Percentiles rank a stretch among this genome's conserved stretches.
phyloP scores from a whole-genome alignment of 257 asterid species.

The Coffea canephora region DNA sequence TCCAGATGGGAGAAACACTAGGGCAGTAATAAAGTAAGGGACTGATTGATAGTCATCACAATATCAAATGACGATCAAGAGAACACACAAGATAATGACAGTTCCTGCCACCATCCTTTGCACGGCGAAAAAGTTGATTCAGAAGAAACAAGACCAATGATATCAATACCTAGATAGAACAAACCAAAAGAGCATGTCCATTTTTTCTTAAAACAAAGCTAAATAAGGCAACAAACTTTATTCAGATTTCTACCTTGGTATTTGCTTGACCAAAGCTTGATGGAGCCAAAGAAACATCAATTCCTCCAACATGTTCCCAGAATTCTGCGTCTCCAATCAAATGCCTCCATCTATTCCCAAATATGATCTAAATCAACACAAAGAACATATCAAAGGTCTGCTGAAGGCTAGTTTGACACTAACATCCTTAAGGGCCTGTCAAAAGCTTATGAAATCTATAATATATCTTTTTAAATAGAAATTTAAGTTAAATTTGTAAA shows the following conservation, averaged over 20 bases:
- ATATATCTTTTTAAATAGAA: too few species aligned
- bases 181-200: neutral
- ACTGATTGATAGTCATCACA: neutral
- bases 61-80: neutral
- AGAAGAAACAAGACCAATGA: neutral
- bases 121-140: neutral
- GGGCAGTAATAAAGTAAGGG: neutral
- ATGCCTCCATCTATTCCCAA: conserved; percentile 93
- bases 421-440: neutral
- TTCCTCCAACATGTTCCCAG: conserved; percentile 98
- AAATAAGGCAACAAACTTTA: neutral
- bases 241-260: conserved; percentile 59
- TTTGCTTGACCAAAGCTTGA: conserved; percentile 97
- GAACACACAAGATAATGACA: neutral
- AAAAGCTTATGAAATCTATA: too few species aligned
- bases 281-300: conserved; percentile 78
- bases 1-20: neutral
- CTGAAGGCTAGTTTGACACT: neutral
- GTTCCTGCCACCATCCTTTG: neutral
- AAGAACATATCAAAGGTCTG: conserved; percentile 17
- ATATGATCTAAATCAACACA: conserved; percentile 58
- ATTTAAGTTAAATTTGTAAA: too few species aligned
- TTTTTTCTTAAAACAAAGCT: neutral
- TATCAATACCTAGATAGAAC: neutral
- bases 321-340: conserved; percentile 86